Evolutionary conservation across 768 basidiomycete genomes (phyloP), one percentile per base, ranked within the genome.

Genomic region (Candolleomyces eurysporus): DNA sequence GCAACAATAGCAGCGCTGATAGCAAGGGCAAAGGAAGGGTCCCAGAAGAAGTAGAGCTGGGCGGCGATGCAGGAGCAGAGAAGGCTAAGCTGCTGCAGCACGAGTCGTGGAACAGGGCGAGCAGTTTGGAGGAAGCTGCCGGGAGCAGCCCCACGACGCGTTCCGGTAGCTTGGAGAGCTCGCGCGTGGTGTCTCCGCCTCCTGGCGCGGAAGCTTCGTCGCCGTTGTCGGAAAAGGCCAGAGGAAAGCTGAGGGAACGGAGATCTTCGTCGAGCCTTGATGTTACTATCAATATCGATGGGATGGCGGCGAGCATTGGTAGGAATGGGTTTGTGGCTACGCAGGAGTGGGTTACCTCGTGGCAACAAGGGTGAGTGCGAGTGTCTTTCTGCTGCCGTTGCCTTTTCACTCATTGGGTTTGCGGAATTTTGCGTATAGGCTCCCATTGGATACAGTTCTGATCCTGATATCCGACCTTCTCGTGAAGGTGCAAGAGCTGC

Each of bases 281-380:
- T 60, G 79, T 75, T 60, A 81, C 80, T 53, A 77, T 74, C 45
- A 82, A 83, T 59, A 69, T 89, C 52, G 90, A 93, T 61, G 83
- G 84, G 32, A 74, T 85, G 22, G 86, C 89, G n/a, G 80, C 84
- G 32, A 88, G 86, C 13, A 84, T 96, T 17, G 94, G 94, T 31
- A 82, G 90, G 65, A 96, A 94, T 71, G 93, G 94, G 3, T 99
- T 98, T 73, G 80, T 96, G 8, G 95, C 97, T 11, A 97, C 94
- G 3, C 93, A 97, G 71, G 94, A 94, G 85, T 99, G 97, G 96
- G 94, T 94, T 4, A 84, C 91, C 21, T 95, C 95, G 2, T 98
- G 96, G 96, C 92, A 96, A 67, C 93, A 96, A 82, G 96, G 96
- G 94, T 93, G 65, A 70, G 77, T 21, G 11, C 14, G 6, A 61